Evolutionary conservation across 805 yeast genomes (phyloP).

Genomic region (Blastobotrys attinorum): DNA sequence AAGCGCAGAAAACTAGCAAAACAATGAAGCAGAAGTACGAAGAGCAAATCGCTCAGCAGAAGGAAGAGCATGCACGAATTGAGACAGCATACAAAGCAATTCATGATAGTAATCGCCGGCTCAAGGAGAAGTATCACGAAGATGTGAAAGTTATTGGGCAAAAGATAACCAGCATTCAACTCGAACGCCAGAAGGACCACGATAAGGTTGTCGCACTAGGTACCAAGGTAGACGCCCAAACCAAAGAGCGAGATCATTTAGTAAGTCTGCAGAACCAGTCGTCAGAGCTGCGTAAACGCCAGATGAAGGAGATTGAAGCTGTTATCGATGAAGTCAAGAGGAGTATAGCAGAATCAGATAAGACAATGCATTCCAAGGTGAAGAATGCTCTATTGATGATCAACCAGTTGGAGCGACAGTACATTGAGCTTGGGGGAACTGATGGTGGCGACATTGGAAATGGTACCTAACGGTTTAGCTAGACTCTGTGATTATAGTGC

Average conservation of each 20-base stretch:
- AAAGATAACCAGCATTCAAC: constrained; percentile 7
- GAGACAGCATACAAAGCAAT: constrained; percentile 44
- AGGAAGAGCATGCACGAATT: constrained; percentile 41
- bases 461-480: no score
- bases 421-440: constrained; percentile 4
- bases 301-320: constrained; percentile 12
- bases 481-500: no score
- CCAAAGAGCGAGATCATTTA: constrained; percentile 9
- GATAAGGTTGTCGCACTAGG: constrained; percentile 14
- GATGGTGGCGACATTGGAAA: no score
- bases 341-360: constrained; percentile 13
- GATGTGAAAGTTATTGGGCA: constrained; percentile 33
- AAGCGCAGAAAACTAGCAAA: constrained; percentile 3
- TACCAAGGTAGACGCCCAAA: constrained; percentile 14
- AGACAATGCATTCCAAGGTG: constrained; percentile 10
- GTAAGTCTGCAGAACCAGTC: constrained; percentile 7
- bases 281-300: constrained; percentile 11
- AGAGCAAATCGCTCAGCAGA: constrained; percentile 32
- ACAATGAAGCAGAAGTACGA: constrained; percentile 6
- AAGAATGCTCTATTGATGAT: constrained; percentile 9
- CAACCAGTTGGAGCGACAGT: constrained; percentile 10
- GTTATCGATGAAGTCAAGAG: constrained; percentile 14
- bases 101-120: constrained; percentile 44
- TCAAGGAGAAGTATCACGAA: constrained; percentile 53
- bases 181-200: constrained; percentile 10